A percentile compares a stretch with the other conserved stretches of the same genome.
Evolutionary conservation across 805 yeast species (phyloP).

Genomic region (Metschnikowia corniflorae): DNA sequence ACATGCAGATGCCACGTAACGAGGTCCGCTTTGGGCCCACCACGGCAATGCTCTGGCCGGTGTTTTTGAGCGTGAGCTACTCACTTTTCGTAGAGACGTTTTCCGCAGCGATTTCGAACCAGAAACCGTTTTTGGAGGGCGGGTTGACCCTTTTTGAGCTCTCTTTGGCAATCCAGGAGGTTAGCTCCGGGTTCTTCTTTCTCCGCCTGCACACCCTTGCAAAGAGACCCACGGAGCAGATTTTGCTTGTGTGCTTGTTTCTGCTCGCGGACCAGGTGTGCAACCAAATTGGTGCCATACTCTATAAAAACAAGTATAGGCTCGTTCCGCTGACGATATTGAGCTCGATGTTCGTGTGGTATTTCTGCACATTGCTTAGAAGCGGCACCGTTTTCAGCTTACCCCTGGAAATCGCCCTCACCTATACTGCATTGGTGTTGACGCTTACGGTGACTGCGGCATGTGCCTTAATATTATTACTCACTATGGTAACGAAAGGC

Average conservation of each 20-base stretch:
- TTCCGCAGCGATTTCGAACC: constrained; percentile 53
- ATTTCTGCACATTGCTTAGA: constrained; percentile 32
- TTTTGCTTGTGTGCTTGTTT: constrained; percentile 49
- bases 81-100: constrained; percentile 67
- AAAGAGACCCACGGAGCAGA: constrained; percentile 49
- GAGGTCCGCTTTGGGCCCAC: constrained; percentile 46
- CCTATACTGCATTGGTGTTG: constrained; percentile 65
- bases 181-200: constrained; percentile 39
- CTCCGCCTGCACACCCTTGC: constrained; percentile 18
- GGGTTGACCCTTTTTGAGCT: constrained; percentile 74
- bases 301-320: constrained; percentile 50
- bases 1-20: constrained; percentile 27
- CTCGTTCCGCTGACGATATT: constrained; percentile 60
- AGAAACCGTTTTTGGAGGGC: constrained; percentile 55
- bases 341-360: constrained; percentile 45
- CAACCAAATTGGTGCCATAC: constrained; percentile 60
- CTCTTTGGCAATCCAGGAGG: constrained; percentile 73
- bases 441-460: constrained; percentile 47
- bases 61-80: constrained; percentile 54
- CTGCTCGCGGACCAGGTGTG: constrained; percentile 57
- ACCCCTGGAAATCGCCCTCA: constrained; percentile 54
- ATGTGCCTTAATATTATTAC: constrained; percentile 50
- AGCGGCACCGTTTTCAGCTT: constrained; percentile 43
- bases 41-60: constrained; percentile 53
- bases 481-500: constrained; percentile 61